phyloP scores from a whole-genome alignment of 1,284 basidiomycete species.

The Vanrija sp. region DNA sequence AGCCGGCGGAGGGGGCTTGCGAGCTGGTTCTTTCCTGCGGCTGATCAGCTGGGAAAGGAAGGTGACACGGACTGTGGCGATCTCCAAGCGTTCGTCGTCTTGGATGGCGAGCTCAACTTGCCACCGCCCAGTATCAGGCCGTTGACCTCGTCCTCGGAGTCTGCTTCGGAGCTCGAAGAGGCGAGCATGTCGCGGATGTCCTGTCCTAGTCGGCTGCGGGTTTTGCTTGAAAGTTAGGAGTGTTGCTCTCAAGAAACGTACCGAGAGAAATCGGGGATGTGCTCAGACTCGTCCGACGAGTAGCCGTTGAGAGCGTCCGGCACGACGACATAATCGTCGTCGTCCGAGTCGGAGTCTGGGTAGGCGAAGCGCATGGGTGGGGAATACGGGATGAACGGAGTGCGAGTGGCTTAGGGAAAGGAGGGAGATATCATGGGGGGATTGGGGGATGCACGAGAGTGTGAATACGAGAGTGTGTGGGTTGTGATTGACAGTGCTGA shows the following conservation, averaged over 20 bases:
- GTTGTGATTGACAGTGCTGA: too few species aligned
- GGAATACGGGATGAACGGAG: too few species aligned
- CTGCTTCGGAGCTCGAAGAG: constrained; percentile 21
- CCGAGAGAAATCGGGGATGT: constrained; percentile 6
- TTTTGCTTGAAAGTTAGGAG: constrained; percentile 1
- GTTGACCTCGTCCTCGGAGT: constrained; percentile 36
- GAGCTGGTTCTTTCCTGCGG: background rate
- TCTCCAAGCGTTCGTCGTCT: background rate
- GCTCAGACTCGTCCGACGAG: constrained; percentile 12
- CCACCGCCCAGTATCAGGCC: constrained; percentile 8
- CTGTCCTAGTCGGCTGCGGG: constrained; percentile 14
- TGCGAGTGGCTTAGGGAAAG: too few species aligned
- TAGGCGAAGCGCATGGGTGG: constrained; percentile 29
- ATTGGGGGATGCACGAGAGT: too few species aligned
- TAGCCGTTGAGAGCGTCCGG: constrained; percentile 12
- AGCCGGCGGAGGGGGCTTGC: background rate
- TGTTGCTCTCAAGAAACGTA: background rate
- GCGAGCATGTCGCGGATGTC: constrained; percentile 23
- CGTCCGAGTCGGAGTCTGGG: constrained; percentile 24
- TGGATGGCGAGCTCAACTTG: background rate
- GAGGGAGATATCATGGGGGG: too few species aligned
- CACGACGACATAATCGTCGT: constrained; percentile 17
- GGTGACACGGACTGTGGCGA: too few species aligned
- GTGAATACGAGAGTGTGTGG: too few species aligned
- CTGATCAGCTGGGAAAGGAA: background rate